Conservation (phyloP, 2,329 filamentous ascomycete genomes). For the Hyphodiscus sp. region DNA sequence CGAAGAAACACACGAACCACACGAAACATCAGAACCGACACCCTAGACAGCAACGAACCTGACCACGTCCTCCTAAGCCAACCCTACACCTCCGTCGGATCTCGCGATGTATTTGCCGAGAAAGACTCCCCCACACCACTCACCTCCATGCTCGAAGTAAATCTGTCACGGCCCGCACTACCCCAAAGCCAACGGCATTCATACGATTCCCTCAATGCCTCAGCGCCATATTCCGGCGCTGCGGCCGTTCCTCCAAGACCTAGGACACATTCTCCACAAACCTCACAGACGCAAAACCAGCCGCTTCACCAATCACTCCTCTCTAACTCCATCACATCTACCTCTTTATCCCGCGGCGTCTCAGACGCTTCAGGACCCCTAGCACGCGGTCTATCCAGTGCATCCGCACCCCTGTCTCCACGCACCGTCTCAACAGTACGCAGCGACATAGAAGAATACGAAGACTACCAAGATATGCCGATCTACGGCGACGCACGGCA, state of each 20-base stretch:
- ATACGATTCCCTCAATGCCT: not conserved
- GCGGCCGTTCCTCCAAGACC: not conserved
- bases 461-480: slow-evolving; percentile 18
- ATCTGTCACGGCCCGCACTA: too few relatives aligned
- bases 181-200: not conserved
- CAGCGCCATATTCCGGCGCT: not conserved
- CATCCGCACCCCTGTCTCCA: slow-evolving; percentile 1
- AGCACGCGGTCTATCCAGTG: not conserved
- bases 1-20: not conserved
- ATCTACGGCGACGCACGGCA: slow-evolving; percentile 14
- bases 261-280: not conserved
- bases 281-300: not conserved
- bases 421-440: not conserved
- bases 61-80: not conserved
- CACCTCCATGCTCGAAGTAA: not conserved
- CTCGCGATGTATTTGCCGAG: not conserved
- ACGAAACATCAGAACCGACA: not conserved
- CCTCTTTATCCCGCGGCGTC: not conserved
- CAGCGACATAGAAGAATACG: slow-evolving; percentile 5
- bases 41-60: not conserved
- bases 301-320: not conserved
- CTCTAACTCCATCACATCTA: not conserved
- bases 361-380: not conserved
- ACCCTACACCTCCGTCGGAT: not conserved
- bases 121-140: not conserved